Evolutionary conservation across 257 asterid species (phyloP).

Genomic region (Nicotiana sylvestris): DNA sequence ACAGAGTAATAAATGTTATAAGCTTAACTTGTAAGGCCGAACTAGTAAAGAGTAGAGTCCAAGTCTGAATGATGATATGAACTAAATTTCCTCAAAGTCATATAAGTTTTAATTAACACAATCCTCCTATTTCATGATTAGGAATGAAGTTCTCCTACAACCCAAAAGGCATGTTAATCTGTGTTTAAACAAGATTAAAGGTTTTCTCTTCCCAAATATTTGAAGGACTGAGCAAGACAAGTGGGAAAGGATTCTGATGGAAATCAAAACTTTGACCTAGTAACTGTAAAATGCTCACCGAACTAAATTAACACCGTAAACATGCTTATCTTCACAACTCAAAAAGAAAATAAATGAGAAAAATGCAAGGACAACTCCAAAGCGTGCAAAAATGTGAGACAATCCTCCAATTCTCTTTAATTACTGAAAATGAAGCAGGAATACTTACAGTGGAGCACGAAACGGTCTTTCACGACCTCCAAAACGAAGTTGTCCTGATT

Average conservation of each 20-base stretch:
- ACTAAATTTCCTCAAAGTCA: neutral
- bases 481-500: conserved; percentile 95
- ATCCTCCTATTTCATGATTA: neutral
- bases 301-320: neutral
- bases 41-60: neutral
- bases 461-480: conserved; percentile 90
- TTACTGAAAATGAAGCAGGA: neutral
- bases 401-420: neutral
- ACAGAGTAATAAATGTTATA: neutral
- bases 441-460: conserved; percentile 8
- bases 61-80: neutral
- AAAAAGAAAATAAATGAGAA: neutral
- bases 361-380: conserved; percentile 33
- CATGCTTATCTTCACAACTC: neutral
- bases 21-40: neutral
- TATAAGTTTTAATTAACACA: neutral
- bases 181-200: neutral
- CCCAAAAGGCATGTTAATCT: too few relatives aligned
- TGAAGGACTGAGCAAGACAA: neutral
- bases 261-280: neutral
- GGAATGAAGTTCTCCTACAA: too few relatives aligned
- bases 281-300: neutral
- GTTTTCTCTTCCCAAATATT: neutral
- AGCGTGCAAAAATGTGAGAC: conserved; percentile 39
- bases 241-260: neutral